A percentile compares a stretch with the other conserved stretches of the same genome.
Conservation (phyloP, 805 yeast species). For the Zygoascus flipseniorum region DNA sequence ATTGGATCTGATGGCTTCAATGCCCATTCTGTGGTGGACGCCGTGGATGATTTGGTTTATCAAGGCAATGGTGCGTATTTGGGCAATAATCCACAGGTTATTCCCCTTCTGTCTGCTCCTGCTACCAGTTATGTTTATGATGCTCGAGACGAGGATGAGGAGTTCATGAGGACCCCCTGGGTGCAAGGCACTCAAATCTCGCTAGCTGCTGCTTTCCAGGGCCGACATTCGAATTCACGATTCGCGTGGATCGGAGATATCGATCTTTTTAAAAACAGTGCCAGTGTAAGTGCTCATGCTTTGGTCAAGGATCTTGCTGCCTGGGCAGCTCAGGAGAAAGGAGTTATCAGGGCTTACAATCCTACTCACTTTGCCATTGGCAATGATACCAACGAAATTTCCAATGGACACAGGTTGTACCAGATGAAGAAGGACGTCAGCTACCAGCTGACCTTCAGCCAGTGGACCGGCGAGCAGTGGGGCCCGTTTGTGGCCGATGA, state of each 20-base stretch:
- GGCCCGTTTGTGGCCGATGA: constrained; percentile 48
- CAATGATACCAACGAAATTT: constrained; percentile 22
- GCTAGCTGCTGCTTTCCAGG: constrained; percentile 71
- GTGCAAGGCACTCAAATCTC: constrained; percentile 73
- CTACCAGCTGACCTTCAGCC: constrained; percentile 38
- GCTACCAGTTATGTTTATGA: constrained; percentile 53
- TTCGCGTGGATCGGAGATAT: constrained; percentile 72
- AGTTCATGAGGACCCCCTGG: constrained; percentile 44
- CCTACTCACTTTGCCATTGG: constrained; percentile 47
- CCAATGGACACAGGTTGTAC: constrained; percentile 33
- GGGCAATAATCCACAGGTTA: constrained; percentile 55
- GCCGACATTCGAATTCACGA: constrained; percentile 63
- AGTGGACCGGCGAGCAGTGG: constrained; percentile 52
- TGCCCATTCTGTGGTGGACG: constrained; percentile 7
- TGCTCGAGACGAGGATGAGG: constrained; percentile 36
- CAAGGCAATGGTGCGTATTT: constrained; percentile 62
- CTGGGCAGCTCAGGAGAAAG: constrained; percentile 71
- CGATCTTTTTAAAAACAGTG: constrained; percentile 37
- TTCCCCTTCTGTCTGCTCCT: constrained; percentile 65
- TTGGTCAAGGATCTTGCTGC: constrained; percentile 39
- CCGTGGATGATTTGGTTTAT: constrained; percentile 21
- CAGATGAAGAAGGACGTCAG: constrained; percentile 65
- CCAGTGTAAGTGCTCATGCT: constrained; percentile 19
- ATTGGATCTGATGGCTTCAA: constrained; percentile 14
- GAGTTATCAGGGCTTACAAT: constrained; percentile 48